A percentile compares a stretch with the other conserved stretches of the same genome.
Conservation (phyloP, 345 rosid genomes). For the Hibiscus tridactylites region DNA sequence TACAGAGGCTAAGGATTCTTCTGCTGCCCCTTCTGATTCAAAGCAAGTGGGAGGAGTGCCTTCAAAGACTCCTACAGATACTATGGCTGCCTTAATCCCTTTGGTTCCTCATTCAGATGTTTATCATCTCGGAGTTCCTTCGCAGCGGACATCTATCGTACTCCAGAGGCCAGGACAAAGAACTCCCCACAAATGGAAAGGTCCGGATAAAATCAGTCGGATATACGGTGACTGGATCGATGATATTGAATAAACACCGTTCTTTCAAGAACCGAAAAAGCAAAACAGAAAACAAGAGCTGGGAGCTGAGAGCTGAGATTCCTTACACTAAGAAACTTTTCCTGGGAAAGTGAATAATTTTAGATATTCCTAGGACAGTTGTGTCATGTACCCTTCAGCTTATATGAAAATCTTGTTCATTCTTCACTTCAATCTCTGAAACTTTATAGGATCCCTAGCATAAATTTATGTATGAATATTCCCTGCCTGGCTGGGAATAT, state of each 20-base stretch:
- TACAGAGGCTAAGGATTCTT: conserved; percentile 46
- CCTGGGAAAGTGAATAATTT: conserved; percentile 4
- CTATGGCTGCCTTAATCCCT: conserved; percentile 31
- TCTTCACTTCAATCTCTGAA: too few relatives aligned
- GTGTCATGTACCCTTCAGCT: conserved; percentile 11
- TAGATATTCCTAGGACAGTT: background rate
- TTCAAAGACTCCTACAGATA: conserved; percentile 45
- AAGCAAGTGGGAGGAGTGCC: conserved; percentile 49
- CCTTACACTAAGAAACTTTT: conserved; percentile 4
- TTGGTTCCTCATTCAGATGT: conserved; percentile 52
- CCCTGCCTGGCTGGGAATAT: conserved; percentile 10
- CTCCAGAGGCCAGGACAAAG: conserved; percentile 77
- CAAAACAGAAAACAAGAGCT: background rate
- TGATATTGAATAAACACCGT: conserved; percentile 50
- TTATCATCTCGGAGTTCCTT: conserved; percentile 50
- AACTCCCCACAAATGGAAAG: conserved; percentile 89
- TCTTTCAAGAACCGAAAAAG: conserved; percentile 1
- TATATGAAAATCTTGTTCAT: background rate
- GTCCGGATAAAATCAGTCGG: conserved; percentile 89
- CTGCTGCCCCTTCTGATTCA: conserved; percentile 41
- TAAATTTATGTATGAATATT: background rate
- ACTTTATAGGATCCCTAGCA: too few relatives aligned
- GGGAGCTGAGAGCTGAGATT: background rate
- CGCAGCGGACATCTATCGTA: conserved; percentile 59
- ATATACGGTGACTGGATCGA: conserved; percentile 99